phyloP scores from a whole-genome alignment of 768 basidiomycete genomes.

The Suillus hirtellus region DNA sequence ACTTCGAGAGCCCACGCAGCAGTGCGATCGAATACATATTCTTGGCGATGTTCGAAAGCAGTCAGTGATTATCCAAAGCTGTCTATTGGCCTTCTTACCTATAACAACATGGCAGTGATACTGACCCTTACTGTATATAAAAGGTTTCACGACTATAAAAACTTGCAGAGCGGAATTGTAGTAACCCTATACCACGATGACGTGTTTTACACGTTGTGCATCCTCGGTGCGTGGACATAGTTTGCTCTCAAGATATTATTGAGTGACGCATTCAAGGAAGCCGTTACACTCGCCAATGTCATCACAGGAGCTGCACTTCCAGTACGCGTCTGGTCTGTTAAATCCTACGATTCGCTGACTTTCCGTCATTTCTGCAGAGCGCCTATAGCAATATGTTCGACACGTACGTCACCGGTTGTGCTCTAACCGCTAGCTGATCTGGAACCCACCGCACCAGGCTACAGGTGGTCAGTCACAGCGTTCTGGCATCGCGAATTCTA shows the following conservation, averaged over 20 bases:
- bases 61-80: background rate
- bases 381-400: conserved; percentile 2
- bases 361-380: background rate
- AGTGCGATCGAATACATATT: background rate
- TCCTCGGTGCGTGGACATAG: conserved; percentile 14
- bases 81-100: background rate
- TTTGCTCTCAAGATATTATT: background rate
- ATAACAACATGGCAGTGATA: background rate
- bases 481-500: conserved; percentile 30
- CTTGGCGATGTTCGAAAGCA: background rate
- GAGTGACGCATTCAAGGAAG: conserved; percentile 10
- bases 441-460: background rate
- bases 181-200: conserved; percentile 17
- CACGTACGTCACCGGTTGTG: background rate
- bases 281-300: conserved; percentile 18
- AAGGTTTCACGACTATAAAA: conserved; percentile 4
- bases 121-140: conserved; percentile 6
- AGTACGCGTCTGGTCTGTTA: conserved; percentile 4
- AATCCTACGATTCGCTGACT: background rate
- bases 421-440: background rate
- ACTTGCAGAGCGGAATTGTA: conserved; percentile 14
- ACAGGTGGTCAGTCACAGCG: conserved; percentile 27
- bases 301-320: conserved; percentile 12
- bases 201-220: conserved; percentile 21
- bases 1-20: background rate